Conservation (phyloP, 148 eudicot genomes). For the Vaccinium vitisidaea region DNA sequence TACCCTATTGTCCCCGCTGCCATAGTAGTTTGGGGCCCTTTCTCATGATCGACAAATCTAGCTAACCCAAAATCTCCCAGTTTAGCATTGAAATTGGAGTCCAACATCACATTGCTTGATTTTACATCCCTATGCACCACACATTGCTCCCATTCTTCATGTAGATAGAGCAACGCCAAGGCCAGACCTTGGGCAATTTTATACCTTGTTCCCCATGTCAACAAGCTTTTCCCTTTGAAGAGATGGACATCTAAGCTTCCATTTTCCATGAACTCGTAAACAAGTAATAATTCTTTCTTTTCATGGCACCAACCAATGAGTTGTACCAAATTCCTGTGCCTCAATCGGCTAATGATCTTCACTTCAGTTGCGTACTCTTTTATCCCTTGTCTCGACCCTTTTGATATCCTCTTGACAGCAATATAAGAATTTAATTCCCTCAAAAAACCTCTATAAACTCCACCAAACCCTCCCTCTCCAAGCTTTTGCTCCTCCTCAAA, state of each 20-base stretch:
- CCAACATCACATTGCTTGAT: conserved; percentile 3
- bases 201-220: not conserved
- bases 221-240: not conserved
- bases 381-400: conserved; percentile 31
- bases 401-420: conserved; percentile 41
- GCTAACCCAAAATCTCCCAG: not conserved
- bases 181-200: not conserved
- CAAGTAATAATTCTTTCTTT: conserved; percentile 9
- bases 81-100: not conserved
- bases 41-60: not conserved
- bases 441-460: not conserved
- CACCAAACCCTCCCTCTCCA: not conserved
- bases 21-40: not conserved
- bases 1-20: not conserved
- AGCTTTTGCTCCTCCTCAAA: not conserved
- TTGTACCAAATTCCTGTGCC: conserved; percentile 42
- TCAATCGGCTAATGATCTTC: conserved; percentile 36
- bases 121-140: not conserved
- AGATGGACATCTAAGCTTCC: not conserved
- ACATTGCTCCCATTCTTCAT: conserved; percentile 4
- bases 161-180: not conserved
- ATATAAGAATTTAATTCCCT: conserved; percentile 6
- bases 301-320: conserved; percentile 38
- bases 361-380: conserved; percentile 42
- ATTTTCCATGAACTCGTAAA: not conserved